Conservation (phyloP, 805 yeast genomes). For the Starmerella powellii region DNA sequence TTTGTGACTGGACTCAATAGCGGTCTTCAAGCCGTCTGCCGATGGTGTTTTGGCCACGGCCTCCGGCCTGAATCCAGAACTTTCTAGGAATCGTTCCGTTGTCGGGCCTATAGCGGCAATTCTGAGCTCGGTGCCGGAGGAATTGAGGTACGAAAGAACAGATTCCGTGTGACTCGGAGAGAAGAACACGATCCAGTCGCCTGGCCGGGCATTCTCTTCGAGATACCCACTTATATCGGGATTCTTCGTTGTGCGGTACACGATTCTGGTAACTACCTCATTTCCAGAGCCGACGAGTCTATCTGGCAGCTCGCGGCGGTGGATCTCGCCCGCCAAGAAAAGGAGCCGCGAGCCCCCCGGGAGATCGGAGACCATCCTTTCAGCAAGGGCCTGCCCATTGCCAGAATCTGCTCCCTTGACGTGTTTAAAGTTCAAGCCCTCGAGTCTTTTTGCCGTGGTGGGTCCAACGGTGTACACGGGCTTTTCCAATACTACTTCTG, state of each 20-base stretch:
- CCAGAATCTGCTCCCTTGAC: slow-evolving; percentile 71
- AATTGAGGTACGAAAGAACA: slow-evolving; percentile 40
- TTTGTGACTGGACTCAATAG: slow-evolving; percentile 19
- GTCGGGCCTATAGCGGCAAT: slow-evolving; percentile 91
- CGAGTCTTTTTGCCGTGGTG: slow-evolving; percentile 55
- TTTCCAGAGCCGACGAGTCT: slow-evolving; percentile 37
- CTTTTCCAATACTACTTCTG: slow-evolving; percentile 13
- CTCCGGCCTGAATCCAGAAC: slow-evolving; percentile 43
- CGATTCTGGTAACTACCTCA: slow-evolving; percentile 44
- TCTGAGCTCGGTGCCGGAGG: slow-evolving; percentile 26
- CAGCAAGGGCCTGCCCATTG: slow-evolving; percentile 61
- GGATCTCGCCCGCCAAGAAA: slow-evolving; percentile 75
- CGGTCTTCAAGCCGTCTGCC: slow-evolving; percentile 44
- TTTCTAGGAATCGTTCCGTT: slow-evolving; percentile 48
- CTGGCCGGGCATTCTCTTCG: slow-evolving; percentile 14
- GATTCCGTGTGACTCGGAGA: slow-evolving; percentile 78
- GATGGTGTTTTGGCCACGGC: slow-evolving; percentile 65
- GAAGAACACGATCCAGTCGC: slow-evolving; percentile 70
- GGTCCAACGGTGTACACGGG: slow-evolving; percentile 85
- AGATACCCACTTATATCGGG: slow-evolving; percentile 35
- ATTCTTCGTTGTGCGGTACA: slow-evolving; percentile 54
- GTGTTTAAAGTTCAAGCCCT: slow-evolving; percentile 49
- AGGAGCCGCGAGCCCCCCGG: slow-evolving; percentile 26
- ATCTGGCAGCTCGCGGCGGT: slow-evolving; percentile 70
- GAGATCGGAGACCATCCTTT: slow-evolving; percentile 38